These are phyloP conservation scores for Ricinus communis DNA, from an alignment of 345 rosid genomes.

Conservation along the genomic window DNA sequence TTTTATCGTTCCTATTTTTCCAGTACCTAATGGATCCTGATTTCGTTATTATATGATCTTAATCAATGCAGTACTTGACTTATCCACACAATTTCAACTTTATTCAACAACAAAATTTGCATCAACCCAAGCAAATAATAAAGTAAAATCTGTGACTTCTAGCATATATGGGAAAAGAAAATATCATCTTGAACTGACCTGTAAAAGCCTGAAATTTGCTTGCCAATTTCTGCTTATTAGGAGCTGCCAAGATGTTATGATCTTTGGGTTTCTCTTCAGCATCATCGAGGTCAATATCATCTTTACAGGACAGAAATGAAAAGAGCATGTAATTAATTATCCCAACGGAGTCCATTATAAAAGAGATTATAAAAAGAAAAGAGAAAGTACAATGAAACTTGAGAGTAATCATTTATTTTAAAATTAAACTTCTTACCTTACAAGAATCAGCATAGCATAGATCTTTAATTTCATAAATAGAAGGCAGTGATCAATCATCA, in stretches of 20 bases:
- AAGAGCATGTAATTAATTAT: not conserved
- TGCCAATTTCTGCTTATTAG: slow-evolving; percentile 71
- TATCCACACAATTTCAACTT: too few relatives aligned
- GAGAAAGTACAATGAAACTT: not conserved
- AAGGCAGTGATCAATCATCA: not conserved
- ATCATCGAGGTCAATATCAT: slow-evolving; percentile 78
- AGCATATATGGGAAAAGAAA: too few relatives aligned
- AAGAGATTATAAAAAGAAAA: not conserved
- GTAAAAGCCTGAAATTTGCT: slow-evolving; percentile 64
- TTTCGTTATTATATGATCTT: too few relatives aligned
- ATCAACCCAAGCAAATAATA: too few relatives aligned
- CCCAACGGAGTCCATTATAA: not conserved
- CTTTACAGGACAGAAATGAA: slow-evolving; percentile 35
- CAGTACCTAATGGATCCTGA: too few relatives aligned
- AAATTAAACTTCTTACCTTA: not conserved
- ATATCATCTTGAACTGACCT: slow-evolving; percentile 37
- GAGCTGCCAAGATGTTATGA: slow-evolving; percentile 56
- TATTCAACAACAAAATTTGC: too few relatives aligned
- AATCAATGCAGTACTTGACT: too few relatives aligned
- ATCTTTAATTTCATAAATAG: not conserved
- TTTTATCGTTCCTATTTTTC: too few relatives aligned
- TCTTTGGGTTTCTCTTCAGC: slow-evolving; percentile 60
- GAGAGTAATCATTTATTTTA: too few relatives aligned
- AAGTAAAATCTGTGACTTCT: too few relatives aligned
- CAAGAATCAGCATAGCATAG: not conserved